Evolutionary conservation across 2,329 filamentous ascomycete species (phyloP).

Genomic region (Pseudocercospora eumusae): DNA sequence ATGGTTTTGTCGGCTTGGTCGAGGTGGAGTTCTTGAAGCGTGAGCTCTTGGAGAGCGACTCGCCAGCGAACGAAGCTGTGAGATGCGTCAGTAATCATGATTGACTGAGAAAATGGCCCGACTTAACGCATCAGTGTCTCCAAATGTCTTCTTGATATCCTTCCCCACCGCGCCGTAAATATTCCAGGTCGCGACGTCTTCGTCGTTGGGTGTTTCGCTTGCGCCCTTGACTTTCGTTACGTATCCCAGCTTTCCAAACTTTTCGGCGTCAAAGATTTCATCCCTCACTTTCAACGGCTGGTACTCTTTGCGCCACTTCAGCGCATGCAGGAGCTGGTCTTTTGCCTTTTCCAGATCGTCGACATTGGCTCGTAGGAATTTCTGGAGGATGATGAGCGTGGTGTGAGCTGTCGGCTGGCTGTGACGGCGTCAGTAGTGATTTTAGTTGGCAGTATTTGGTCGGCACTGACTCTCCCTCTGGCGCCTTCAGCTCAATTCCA

Average conservation of each 20-base stretch:
- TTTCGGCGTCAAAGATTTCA: constrained; percentile 63
- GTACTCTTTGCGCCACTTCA: constrained; percentile 79
- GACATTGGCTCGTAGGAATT: constrained; percentile 89
- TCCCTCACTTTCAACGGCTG: constrained; percentile 67
- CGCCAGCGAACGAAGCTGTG: constrained; percentile 85
- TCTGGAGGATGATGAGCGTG: constrained; percentile 82
- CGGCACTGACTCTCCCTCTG: constrained; percentile 28
- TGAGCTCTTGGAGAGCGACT: constrained; percentile 85
- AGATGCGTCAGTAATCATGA: background rate
- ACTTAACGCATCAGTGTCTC: constrained; percentile 75
- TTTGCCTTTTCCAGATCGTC: constrained; percentile 72
- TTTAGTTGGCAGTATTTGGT: no score
- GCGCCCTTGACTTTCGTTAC: constrained; percentile 68
- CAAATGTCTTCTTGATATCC: constrained; percentile 77
- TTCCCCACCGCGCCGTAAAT: constrained; percentile 85
- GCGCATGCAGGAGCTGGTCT: constrained; percentile 74
- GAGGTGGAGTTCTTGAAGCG: constrained; percentile 72
- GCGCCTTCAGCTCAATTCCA: constrained; percentile 66
- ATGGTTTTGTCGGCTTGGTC: constrained; percentile 68
- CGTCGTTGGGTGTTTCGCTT: constrained; percentile 55
- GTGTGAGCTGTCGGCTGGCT: constrained; percentile 59
- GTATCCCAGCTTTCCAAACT: constrained; percentile 79
- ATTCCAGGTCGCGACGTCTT: constrained; percentile 82
- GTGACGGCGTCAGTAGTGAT: constrained; percentile 15
- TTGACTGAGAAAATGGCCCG: background rate